Evolutionary conservation across 495 filamentous ascomycete species (phyloP).

Genomic region (Talaromyces ruber): DNA sequence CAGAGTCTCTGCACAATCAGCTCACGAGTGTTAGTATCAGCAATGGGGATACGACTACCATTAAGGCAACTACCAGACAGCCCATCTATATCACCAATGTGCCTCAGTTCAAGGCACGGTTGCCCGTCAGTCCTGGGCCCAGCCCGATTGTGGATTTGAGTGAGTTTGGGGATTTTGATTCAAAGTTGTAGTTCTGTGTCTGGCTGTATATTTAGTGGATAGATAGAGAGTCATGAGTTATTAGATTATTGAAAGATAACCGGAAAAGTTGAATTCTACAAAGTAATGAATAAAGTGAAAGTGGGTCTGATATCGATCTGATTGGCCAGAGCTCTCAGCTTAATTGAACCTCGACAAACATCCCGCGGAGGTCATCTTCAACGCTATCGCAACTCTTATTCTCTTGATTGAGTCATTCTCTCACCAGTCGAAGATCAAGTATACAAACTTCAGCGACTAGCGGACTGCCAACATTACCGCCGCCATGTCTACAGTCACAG

Average conservation of each 20-base stretch:
- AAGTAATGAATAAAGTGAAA: background rate
- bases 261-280: background rate
- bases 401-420: background rate
- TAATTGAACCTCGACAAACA: background rate
- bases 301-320: background rate
- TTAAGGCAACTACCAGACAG: conserved; percentile 12
- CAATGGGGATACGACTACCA: conserved; percentile 5
- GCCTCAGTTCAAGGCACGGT: conserved; percentile 62
- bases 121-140: conserved; percentile 61
- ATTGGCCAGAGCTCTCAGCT: conserved; percentile 3
- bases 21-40: conserved; percentile 28
- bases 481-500: conserved; percentile 69
- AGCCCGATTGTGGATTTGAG: conserved; percentile 63
- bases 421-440: background rate
- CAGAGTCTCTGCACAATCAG: conserved; percentile 37
- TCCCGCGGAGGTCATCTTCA: conserved; percentile 4
- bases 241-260: background rate
- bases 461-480: background rate
- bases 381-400: background rate
- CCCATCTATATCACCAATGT: conserved; percentile 61
- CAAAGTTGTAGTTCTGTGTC: conserved; percentile 54
- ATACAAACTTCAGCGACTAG: background rate
- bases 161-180: conserved; percentile 72
- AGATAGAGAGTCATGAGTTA: conserved; percentile 1
- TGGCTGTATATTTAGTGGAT: background rate